These are phyloP conservation scores for Jaltomata sinuosa DNA, from an alignment of 257 asterid genomes.

Conservation along the genomic window DNA sequence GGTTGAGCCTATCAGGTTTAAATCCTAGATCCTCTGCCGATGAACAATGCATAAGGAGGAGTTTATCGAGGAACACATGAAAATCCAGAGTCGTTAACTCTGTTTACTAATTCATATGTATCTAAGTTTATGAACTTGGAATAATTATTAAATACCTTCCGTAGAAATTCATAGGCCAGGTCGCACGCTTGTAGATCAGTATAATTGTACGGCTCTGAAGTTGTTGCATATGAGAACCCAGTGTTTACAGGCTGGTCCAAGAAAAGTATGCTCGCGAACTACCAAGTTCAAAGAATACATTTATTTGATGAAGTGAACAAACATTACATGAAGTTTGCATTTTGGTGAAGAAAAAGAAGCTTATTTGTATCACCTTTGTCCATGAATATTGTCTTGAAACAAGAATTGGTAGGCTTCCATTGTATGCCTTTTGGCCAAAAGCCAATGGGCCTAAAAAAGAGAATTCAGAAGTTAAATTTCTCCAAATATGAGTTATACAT, in stretches of 20 bases:
- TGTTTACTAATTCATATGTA: background rate
- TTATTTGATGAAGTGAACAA: background rate
- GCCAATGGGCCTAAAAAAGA: constrained; percentile 34
- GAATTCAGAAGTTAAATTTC: background rate
- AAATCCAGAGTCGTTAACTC: too few species aligned
- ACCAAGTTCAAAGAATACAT: background rate
- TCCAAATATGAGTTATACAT: background rate
- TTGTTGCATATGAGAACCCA: constrained; percentile 24
- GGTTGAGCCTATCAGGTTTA: background rate
- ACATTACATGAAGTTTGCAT: too few species aligned
- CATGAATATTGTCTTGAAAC: constrained; percentile 38
- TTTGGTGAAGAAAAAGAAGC: background rate
- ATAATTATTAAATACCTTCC: background rate
- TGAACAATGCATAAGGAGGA: background rate
- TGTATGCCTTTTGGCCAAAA: constrained; percentile 20
- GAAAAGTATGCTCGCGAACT: constrained; percentile 15
- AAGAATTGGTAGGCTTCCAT: constrained; percentile 42
- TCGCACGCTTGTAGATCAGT: constrained; percentile 8
- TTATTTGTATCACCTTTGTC: constrained; percentile 37
- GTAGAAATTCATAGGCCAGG: constrained; percentile 9
- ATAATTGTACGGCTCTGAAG: background rate
- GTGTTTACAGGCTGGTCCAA: constrained; percentile 21
- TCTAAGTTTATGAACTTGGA: background rate
- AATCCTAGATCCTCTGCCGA: background rate
- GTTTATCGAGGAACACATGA: too few species aligned